Percentiles rank a stretch among this genome's conserved stretches.
phyloP scores from a whole-genome alignment of 345 rosid genomes.

The Sonneratia caseolaris region DNA sequence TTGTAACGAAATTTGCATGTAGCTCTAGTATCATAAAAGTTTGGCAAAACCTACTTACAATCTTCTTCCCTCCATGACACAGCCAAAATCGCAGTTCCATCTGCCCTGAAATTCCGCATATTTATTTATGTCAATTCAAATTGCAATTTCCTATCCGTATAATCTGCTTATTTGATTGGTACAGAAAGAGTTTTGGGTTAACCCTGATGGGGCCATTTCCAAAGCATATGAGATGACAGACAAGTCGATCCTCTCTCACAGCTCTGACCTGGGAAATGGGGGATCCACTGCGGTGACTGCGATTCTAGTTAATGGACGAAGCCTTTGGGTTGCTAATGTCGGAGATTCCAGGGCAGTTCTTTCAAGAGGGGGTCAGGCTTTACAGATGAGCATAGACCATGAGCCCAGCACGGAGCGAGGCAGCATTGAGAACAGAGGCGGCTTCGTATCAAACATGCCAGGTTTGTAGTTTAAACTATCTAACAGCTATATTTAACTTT shows the following conservation, averaged over 20 bases:
- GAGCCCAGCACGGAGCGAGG: constrained; percentile 17
- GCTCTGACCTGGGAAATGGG: constrained; percentile 12
- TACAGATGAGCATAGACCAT: constrained; percentile 20
- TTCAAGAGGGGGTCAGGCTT: constrained; percentile 13
- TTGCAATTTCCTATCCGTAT: not conserved
- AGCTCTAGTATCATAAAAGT: not conserved
- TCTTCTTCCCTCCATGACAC: not conserved
- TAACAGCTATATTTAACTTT: not conserved
- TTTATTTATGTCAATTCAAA: not conserved
- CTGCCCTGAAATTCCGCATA: not conserved
- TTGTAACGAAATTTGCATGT: not conserved
- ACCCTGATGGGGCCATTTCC: constrained; percentile 14
- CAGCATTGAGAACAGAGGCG: constrained; percentile 17
- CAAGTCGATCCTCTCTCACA: constrained; percentile 7
- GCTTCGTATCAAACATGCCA: constrained; percentile 18
- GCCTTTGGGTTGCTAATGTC: constrained; percentile 17
- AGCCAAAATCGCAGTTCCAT: not conserved
- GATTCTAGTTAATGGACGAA: constrained; percentile 10
- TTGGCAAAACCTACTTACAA: not conserved
- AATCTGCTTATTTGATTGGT: not conserved
- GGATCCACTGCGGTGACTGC: constrained; percentile 28
- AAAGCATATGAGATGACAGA: constrained; percentile 18
- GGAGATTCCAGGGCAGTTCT: constrained; percentile 25
- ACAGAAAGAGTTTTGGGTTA: constrained; percentile 18
- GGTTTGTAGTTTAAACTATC: not conserved